Evolutionary conservation across 2,329 filamentous ascomycete species (phyloP), one percentile per base, ranked within the genome.

Genomic region (Scedosporium apiospermum): DNA sequence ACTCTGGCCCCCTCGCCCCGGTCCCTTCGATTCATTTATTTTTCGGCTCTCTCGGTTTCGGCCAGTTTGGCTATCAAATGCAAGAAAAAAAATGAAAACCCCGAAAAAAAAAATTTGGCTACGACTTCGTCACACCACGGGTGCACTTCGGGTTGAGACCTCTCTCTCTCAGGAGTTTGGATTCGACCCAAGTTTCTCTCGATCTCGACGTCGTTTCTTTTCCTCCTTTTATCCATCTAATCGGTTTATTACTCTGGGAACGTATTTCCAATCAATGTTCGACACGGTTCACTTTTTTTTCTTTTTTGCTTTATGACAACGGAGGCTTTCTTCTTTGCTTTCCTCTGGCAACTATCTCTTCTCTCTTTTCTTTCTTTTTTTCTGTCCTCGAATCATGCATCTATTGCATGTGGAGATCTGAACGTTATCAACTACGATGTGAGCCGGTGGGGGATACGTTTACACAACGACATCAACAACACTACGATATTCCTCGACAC

Each of bases 371-470:
- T 5, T 60, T 46, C 18, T 30, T 46, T 34, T 49, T 60, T 60
- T 49, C 41, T 42, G 5, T 27, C 16, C 14, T 38, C 38, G n/a
- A 34, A n/a, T 41, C 9, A 58, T 58, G 14, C 21, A 12, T 26
- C 27, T 27, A 6, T 21, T 23, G n/a, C 10, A 7, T n/a, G 44
- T 12, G 21, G 51, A 55, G 51, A 23, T 23, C 3, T 23, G 23
- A 27, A 55, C 51, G 51, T 55, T 55, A 55, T 55, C 51, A 26
- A 55, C 51, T 23, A 5, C 51, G 51, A 55, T 16, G 51, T 27
- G 51, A 55, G 51, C 51, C 51, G 51, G 51, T 55, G 51, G 51
- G 51, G 51, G 51, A 55, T 55, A 55, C 51, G 51, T 55, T 55
- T 55, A 55, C 51, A 55, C 18, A 14, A 55, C n/a, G 18, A 55